phyloP scores from a whole-genome alignment of 2,329 filamentous ascomycete species.

The Eutypa lata region DNA sequence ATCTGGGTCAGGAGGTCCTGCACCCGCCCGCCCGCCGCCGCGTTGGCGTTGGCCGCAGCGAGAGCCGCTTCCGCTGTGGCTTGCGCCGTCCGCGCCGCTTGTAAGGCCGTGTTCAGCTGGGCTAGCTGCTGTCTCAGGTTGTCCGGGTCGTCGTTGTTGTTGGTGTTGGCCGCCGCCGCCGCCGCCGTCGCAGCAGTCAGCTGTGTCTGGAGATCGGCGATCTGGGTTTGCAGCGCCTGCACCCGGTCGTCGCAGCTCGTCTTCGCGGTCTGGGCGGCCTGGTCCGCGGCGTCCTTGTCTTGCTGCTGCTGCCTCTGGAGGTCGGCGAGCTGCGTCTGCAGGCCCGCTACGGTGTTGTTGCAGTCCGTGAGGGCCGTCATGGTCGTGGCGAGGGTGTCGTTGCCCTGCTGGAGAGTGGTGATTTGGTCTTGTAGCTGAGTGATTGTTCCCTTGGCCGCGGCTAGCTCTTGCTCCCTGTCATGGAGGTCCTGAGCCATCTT shows the following conservation, averaged over 20 bases:
- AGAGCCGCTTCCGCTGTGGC: too few species aligned
- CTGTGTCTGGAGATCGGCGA: slow-evolving; percentile 5
- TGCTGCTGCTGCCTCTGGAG: neutral
- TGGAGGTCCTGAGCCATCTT: neutral
- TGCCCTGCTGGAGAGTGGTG: too few species aligned
- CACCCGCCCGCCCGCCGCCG: too few species aligned
- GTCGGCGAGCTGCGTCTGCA: neutral
- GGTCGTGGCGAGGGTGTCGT: too few species aligned
- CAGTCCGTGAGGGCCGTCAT: neutral
- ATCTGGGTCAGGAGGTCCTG: too few species aligned
- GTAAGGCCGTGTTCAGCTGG: too few species aligned
- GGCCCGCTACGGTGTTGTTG: neutral
- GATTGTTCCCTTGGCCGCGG: too few species aligned
- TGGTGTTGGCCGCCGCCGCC: neutral
- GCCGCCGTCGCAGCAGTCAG: neutral
- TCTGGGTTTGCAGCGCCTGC: slow-evolving; percentile 1
- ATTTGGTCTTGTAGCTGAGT: too few species aligned
- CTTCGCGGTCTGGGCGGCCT: neutral
- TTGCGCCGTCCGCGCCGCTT: too few species aligned
- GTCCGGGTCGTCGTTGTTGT: neutral
- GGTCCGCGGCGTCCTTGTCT: slow-evolving; percentile 7
- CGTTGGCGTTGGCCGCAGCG: too few species aligned
- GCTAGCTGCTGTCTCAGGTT: too few species aligned
- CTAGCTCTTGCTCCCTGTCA: neutral
- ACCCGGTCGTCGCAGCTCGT: neutral